Evolutionary conservation across 768 basidiomycete species (phyloP).

Genomic region (Lentinula detonsa): DNA sequence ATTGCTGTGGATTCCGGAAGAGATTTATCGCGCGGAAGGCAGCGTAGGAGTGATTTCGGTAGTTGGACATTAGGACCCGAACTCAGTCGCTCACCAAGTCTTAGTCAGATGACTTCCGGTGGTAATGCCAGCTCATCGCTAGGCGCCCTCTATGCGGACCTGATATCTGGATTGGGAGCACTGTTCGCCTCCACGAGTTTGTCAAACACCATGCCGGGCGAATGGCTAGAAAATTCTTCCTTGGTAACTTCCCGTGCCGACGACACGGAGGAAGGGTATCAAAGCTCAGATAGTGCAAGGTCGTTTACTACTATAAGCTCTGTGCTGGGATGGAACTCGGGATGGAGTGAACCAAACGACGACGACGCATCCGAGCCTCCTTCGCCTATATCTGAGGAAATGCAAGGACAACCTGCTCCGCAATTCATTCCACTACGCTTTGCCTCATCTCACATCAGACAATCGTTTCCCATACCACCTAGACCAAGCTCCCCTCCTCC

Average conservation of each 20-base stretch:
- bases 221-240: constrained; percentile 14
- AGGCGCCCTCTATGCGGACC: neutral
- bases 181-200: constrained; percentile 5
- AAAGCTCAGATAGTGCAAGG: constrained; percentile 22
- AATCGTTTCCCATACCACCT: constrained; percentile 3
- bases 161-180: neutral
- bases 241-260: constrained; percentile 4
- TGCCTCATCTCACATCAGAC: constrained; percentile 9
- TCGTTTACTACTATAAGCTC: constrained; percentile 48
- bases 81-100: neutral
- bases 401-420: constrained; percentile 27
- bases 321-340: constrained; percentile 28
- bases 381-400: constrained; percentile 17
- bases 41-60: neutral
- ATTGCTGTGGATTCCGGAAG: constrained; percentile 41
- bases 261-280: constrained; percentile 20
- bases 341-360: constrained; percentile 29
- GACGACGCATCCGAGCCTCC: constrained; percentile 15
- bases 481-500: constrained; percentile 11
- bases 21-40: constrained; percentile 8
- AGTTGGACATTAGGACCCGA: neutral
- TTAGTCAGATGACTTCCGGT: neutral
- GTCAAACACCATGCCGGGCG: constrained; percentile 12
- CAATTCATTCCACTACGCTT: constrained; percentile 9
- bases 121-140: neutral